Evolutionary conservation across 306 rosid genomes (phyloP).

Genomic region (Ceratonia siliqua): DNA sequence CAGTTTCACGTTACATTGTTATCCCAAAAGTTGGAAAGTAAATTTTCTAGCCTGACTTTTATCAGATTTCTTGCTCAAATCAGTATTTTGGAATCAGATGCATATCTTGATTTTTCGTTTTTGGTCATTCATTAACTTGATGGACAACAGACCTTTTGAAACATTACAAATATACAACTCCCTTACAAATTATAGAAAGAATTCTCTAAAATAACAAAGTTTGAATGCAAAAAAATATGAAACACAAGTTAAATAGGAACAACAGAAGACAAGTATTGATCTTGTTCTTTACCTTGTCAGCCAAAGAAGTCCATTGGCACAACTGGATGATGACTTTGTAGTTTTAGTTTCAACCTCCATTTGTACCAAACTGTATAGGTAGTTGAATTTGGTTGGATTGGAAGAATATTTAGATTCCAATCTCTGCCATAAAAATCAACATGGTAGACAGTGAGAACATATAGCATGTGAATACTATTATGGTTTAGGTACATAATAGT

Average conservation of each 20-base stretch:
- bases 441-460: conserved; percentile 32
- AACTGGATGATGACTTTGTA: conserved; percentile 86
- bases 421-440: conserved; percentile 61
- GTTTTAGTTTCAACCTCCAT: conserved; percentile 78
- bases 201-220: background rate
- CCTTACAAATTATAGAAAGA: background rate
- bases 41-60: background rate
- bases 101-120: background rate
- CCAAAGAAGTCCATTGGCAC: conserved; percentile 99
- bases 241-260: conserved; percentile 18
- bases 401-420: conserved; percentile 74
- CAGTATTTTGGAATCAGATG: background rate
- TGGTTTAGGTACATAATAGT: background rate
- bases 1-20: background rate
- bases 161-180: background rate
- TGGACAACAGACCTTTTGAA: background rate
- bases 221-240: conserved; percentile 26
- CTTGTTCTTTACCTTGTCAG: conserved; percentile 72
- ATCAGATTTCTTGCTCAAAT: background rate
- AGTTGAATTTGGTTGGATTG: conserved; percentile 60
- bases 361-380: conserved; percentile 77
- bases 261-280: background rate
- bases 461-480: conserved; percentile 11
- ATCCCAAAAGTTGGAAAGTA: background rate
- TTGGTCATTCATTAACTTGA: background rate